Evolutionary conservation across 352 stramenopile species (phyloP).

Genomic region (Globisporangium acanthophoron): DNA sequence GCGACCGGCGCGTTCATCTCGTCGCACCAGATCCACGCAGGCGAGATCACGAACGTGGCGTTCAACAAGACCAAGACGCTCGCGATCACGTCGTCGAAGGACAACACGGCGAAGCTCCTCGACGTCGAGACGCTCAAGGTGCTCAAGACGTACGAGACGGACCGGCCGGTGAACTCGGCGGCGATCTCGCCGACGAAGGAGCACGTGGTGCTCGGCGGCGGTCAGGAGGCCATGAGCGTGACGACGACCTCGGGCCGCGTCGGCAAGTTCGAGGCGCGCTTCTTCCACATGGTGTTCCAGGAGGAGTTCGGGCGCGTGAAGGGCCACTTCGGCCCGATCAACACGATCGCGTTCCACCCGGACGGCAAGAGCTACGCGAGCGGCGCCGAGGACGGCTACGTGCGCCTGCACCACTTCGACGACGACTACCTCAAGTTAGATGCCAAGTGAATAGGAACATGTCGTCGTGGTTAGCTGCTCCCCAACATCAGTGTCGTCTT

Average conservation of each 20-base stretch:
- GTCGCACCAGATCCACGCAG: constrained; percentile 90
- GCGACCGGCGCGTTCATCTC: constrained; percentile 61
- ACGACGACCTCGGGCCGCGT: constrained; percentile 93
- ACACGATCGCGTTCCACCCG: constrained; percentile 97
- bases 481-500: neutral
- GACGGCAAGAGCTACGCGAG: constrained; percentile 98
- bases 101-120: constrained; percentile 96
- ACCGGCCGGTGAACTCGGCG: constrained; percentile 97
- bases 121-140: constrained; percentile 94
- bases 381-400: constrained; percentile 98
- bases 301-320: constrained; percentile 98
- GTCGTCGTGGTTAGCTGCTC: constrained; percentile 8
- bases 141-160: constrained; percentile 98
- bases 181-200: constrained; percentile 96
- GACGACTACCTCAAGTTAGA: constrained; percentile 94
- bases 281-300: constrained; percentile 99
- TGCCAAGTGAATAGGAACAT: constrained; percentile 18
- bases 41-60: constrained; percentile 94
- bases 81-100: constrained; percentile 95
- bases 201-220: constrained; percentile 95
- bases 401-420: constrained; percentile 97
- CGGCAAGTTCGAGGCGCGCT: constrained; percentile 94
- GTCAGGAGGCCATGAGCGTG: constrained; percentile 98
- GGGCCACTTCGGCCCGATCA: constrained; percentile 99
- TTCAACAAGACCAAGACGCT: constrained; percentile 97